Base-by-base conservation (phyloP, 495 filamentous ascomycete genomes). In the Penicillium steckii region DNA sequence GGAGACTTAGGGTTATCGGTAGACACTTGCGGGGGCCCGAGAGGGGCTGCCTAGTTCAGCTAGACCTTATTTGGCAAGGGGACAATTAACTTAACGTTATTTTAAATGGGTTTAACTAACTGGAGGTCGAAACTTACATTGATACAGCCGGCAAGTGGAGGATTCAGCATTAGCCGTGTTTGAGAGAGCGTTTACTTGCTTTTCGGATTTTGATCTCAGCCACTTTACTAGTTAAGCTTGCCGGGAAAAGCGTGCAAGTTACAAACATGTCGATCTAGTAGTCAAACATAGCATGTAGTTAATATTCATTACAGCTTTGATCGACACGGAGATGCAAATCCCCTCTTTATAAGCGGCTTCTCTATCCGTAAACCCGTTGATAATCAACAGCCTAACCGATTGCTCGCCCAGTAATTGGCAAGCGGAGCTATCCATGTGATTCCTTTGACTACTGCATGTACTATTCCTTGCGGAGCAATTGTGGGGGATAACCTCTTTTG, bases 161-260 rank as follows among this genome's bases (percentile, higher is more conserved):
- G 40, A 19, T 43, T 43, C 40, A 43, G 40, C 40, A 43, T 43
- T 43, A 43, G 21, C 40, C 40, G 40, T 22, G 40, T 19, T 43
- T 43, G 40, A 43, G 40, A 43, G 40, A 43, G 40, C 40, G 40
- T 43, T 43, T 43, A 43, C 40, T 43, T 43, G 40, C 40, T 43
- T 43, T 43, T n/a, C n/a, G n/a, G 40, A 43, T 43, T 23, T 43
- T 43, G 23, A 43, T 43, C 40, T 43, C 40, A 43, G 40, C 40
- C 40, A 43, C 40, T 43, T 43, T 43, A 43, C 40, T 43, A 43
- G 17, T 43, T 43, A 43, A 43, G 40, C 40, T 43, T 43, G 40
- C 40, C 21, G 40, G 40, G 40, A 43, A 43, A 24, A 23, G 40
- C 40, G 40, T 43, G 19, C 19, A 43, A 43, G 40, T 43, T 43